A percentile compares a stretch with the other conserved stretches of the same genome.
Evolutionary conservation across 371 early-diverging fungal species (phyloP).

Genomic region (Amoeboaphelidium protococcarum): DNA sequence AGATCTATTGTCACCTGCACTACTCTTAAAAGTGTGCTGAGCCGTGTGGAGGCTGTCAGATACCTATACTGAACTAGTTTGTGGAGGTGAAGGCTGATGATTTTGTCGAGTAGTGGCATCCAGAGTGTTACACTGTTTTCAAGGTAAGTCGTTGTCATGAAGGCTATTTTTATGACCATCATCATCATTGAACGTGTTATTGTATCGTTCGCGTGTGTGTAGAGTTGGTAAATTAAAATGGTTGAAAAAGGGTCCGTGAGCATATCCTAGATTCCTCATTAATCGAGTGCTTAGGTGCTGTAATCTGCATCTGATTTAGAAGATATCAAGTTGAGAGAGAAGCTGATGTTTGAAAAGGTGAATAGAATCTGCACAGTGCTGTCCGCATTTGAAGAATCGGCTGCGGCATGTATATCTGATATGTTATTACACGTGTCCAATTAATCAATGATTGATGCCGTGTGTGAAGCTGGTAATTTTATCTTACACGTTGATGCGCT

Average conservation of each 20-base stretch:
- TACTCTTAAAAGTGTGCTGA: conserved; percentile 53
- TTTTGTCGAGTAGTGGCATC: conserved; percentile 59
- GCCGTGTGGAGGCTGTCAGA: conserved; percentile 77
- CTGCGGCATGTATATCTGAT: conserved; percentile 85
- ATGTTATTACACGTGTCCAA: conserved; percentile 74
- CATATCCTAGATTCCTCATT: too few species aligned
- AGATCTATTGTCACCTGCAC: conserved; percentile 67
- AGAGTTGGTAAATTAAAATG: too few species aligned
- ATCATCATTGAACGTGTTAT: too few species aligned
- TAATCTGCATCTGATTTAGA: too few species aligned
- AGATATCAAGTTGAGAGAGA: conserved; percentile 23
- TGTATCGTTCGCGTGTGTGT: too few species aligned
- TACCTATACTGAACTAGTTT: conserved; percentile 71
- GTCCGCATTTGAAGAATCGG: conserved; percentile 83
- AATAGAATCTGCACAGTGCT: conserved; percentile 71
- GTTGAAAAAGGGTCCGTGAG: too few species aligned
- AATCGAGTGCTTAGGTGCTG: too few species aligned
- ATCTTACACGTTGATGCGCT: conserved; percentile 74
- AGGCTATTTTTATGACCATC: neutral
- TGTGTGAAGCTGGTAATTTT: conserved; percentile 66
- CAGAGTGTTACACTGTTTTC: conserved; percentile 94
- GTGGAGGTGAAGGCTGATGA: conserved; percentile 52
- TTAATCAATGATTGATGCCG: conserved; percentile 51
- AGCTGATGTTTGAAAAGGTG: conserved; percentile 52
- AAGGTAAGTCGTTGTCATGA: conserved; percentile 21